Conservation (phyloP, 192 early-diverging fungal species). For the Coemansia aciculifera region DNA sequence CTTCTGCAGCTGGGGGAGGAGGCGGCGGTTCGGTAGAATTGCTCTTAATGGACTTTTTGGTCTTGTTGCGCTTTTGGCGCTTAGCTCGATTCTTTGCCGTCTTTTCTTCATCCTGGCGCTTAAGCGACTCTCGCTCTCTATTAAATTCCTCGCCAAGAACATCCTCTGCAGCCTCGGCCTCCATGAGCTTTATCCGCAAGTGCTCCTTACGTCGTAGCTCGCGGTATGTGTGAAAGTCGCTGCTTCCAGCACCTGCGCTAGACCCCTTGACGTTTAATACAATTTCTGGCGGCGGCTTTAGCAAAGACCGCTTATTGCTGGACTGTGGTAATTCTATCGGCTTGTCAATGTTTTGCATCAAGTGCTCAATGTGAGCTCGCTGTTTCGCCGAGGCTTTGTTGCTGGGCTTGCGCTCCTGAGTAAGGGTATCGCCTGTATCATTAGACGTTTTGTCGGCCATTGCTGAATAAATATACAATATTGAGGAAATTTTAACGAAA, state of each 20-base stretch:
- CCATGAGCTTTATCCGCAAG: constrained; percentile 76
- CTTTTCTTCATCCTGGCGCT: constrained; percentile 70
- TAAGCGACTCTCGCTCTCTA: constrained; percentile 64
- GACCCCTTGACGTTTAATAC: constrained; percentile 89
- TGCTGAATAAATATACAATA: not conserved
- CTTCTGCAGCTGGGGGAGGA: not conserved
- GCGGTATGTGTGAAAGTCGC: constrained; percentile 95
- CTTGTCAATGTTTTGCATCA: constrained; percentile 81
- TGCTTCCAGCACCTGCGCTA: constrained; percentile 92
- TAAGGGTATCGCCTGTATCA: not conserved
- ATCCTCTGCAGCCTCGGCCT: constrained; percentile 54
- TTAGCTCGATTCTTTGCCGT: constrained; percentile 90
- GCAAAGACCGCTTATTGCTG: not conserved
- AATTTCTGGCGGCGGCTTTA: constrained; percentile 77
- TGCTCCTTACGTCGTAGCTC: constrained; percentile 84
- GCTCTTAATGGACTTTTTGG: constrained; percentile 39
- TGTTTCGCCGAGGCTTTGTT: constrained; percentile 24
- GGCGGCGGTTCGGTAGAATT: not conserved
- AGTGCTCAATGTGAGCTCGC: constrained; percentile 38
- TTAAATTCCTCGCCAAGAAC: constrained; percentile 63
- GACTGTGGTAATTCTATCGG: constrained; percentile 63
- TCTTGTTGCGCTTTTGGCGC: constrained; percentile 70
- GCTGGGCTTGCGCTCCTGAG: constrained; percentile 9
- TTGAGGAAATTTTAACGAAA: not conserved
- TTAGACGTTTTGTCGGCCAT: not conserved